phyloP scores from a whole-genome alignment of 2,329 filamentous ascomycete genomes.

The Fusarium foetens region DNA sequence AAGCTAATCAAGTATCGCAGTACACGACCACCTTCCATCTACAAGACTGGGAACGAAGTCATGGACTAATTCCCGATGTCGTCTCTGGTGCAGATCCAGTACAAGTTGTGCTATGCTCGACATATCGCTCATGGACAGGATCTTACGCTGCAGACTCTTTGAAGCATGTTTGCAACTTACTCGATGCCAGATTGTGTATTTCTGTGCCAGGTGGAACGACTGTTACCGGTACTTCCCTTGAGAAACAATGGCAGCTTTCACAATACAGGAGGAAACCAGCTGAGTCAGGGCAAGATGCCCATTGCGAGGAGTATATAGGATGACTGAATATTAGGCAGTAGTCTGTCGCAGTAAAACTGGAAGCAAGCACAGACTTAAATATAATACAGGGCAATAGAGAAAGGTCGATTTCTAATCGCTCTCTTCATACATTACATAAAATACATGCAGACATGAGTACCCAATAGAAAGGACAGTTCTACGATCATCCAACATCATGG shows the following conservation, averaged over 20 bases:
- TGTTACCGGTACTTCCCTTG: not conserved
- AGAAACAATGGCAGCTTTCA: not conserved
- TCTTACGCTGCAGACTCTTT: not conserved
- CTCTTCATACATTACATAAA: not conserved
- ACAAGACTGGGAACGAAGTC: not conserved
- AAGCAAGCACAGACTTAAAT: rapidly evolving
- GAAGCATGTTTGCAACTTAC: not conserved
- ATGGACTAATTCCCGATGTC: not conserved
- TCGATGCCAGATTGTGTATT: not conserved
- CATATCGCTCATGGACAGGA: not conserved
- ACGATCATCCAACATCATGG: not conserved
- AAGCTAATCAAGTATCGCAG: not conserved
- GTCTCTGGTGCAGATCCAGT: not conserved
- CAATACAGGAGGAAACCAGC: not conserved
- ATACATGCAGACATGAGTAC: slow-evolving; percentile 48
- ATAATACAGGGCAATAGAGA: no score
- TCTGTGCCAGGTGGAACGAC: not conserved
- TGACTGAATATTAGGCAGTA: not conserved
- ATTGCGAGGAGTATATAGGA: not conserved
- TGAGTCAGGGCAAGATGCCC: not conserved
- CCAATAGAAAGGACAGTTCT: slow-evolving; percentile 49
- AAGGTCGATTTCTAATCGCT: rapidly evolving
- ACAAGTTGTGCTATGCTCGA: not conserved
- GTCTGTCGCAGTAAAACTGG: rapidly evolving
- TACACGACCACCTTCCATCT: not conserved